These are phyloP conservation scores for Aureobasidium sp. DNA, from an alignment of 2,329 filamentous ascomycete genomes.

Conservation along the genomic window DNA sequence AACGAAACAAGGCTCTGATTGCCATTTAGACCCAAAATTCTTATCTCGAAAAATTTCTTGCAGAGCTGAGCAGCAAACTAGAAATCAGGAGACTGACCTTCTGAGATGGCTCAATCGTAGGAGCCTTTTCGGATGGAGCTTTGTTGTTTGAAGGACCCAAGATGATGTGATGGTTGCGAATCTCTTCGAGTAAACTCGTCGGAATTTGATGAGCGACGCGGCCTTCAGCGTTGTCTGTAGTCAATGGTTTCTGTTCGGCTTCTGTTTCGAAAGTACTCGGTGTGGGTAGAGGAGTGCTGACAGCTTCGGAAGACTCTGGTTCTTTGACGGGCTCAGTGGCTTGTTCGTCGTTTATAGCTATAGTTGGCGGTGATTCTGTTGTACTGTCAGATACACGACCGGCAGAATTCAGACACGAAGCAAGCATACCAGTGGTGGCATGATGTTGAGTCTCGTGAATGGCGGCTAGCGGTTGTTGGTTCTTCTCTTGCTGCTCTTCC, in stretches of 20 bases:
- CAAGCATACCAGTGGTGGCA: background rate
- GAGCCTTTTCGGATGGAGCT: background rate
- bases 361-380: background rate
- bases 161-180: slow-evolving; percentile 44
- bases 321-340: background rate
- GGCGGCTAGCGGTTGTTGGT: background rate
- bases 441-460: background rate
- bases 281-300: background rate
- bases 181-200: slow-evolving; percentile 48
- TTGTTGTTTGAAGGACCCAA: slow-evolving; percentile 13
- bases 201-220: slow-evolving; percentile 35
- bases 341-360: background rate
- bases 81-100: background rate
- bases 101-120: background rate
- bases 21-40: too few species aligned
- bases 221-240: slow-evolving; percentile 15
- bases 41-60: too few species aligned
- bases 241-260: slow-evolving; percentile 8
- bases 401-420: background rate
- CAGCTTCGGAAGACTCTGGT: background rate
- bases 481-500: background rate
- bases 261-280: slow-evolving; percentile 10
- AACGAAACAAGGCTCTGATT: too few species aligned
- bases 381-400: background rate
- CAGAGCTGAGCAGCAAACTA: background rate